Evolutionary conservation across 345 rosid genomes (phyloP), one percentile per base, ranked within the genome.

Genomic region (Euphorbia pulcherrima): DNA sequence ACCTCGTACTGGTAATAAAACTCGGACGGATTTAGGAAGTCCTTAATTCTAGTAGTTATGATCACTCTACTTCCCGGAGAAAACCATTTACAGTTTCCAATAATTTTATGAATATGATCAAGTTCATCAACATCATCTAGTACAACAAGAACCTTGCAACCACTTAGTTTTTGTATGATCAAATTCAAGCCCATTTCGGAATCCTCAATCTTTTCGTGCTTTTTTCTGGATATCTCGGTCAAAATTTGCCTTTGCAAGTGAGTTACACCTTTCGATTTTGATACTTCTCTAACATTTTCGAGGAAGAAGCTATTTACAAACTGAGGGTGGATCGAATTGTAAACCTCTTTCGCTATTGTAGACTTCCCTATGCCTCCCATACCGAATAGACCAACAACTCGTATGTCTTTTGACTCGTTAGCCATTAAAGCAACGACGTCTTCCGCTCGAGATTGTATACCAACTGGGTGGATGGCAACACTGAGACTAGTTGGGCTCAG

Each of bases 271-370:
- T 59, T 35, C 13, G 35, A 57, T 18, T 2, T 21, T 3, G 56
- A 37, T 2, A 26, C n/a, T 4, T 65, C 68, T n/a, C 71, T 58
- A 27, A 77, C 68, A 27, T 73, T 60, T 11, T 40, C 46, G 4
- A 70, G 63, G 59, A 74, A 78, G 72, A 78, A 54, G 56, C 78
- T 21, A 17, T 62, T 9, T 7, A 66, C 78, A 67, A 70, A 78
- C 14, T 13, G 12, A 4, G 30, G 12, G 21, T 10, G 40, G 16
- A 70, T 14, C 16, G 20, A 20, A 21, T 74, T 57, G 44, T 52
- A 74, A 58, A 71, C 53, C 40, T 41, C 46, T 23, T 67, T 70
- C 6, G 73, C 75, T 55, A 58, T 14, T 18, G 70, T 72, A 9
- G 75, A 46, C 44, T 72, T 72, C 8, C 75, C 75, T 8, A 72